Percentiles rank a stretch among this genome's conserved stretches.
Evolutionary conservation across 306 rosid species (phyloP).

Genomic region (Hylodesmum podocarpum): DNA sequence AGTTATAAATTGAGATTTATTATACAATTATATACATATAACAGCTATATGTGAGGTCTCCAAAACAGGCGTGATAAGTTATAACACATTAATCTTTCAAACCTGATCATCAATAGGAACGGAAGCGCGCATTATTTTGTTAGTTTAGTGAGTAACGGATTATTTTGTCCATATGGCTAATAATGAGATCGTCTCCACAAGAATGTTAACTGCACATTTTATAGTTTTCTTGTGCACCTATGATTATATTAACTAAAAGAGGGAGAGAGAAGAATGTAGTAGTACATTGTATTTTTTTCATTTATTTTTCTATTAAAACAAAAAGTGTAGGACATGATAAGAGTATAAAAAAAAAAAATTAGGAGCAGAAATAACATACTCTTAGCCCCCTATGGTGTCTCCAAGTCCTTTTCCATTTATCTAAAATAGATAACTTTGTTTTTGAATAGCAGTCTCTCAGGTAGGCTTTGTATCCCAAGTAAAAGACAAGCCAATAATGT

Average conservation of each 20-base stretch:
- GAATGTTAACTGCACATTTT: too few relatives aligned
- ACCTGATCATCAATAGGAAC: background rate
- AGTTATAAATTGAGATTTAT: too few relatives aligned
- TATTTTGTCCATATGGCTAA: too few relatives aligned
- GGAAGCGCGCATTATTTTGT: background rate
- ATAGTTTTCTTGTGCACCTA: too few relatives aligned
- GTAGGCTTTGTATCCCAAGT: conserved; percentile 33
- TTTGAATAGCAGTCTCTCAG: background rate
- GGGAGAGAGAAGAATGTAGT: background rate
- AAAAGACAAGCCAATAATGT: conserved; percentile 27
- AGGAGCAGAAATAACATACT: background rate
- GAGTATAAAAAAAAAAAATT: background rate
- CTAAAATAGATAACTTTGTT: background rate
- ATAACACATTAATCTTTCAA: too few relatives aligned
- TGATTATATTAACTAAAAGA: background rate
- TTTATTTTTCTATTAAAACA: background rate
- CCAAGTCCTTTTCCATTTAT: conserved; percentile 22
- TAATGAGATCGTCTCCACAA: too few relatives aligned
- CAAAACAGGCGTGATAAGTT: too few relatives aligned
- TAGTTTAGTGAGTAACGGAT: background rate
- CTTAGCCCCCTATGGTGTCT: background rate
- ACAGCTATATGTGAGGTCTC: too few relatives aligned
- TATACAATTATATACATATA: too few relatives aligned
- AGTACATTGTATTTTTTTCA: background rate
- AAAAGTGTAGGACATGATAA: background rate